These are phyloP conservation scores for Phytophthora uliginosa DNA, from an alignment of 352 stramenopile species.

Conservation along the genomic window DNA sequence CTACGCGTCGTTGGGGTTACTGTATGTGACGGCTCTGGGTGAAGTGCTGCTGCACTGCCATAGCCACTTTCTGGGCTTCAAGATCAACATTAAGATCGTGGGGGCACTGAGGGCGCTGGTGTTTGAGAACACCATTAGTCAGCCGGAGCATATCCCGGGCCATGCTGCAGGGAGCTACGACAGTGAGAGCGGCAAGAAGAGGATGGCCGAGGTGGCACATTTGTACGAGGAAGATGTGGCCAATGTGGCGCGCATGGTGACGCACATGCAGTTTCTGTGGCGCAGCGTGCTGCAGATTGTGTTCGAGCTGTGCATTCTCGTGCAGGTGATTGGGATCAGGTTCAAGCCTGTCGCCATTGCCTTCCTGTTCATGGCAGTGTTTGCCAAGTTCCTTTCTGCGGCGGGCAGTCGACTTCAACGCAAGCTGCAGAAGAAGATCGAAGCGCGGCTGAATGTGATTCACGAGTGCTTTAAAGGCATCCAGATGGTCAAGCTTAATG, in stretches of 20 bases:
- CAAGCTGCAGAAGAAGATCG: constrained; percentile 33
- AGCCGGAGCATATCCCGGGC: constrained; percentile 23
- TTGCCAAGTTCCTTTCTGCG: constrained; percentile 33
- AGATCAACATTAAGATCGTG: constrained; percentile 48
- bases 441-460: constrained; percentile 50
- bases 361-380: constrained; percentile 35
- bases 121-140: constrained; percentile 53
- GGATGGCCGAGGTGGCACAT: constrained; percentile 45
- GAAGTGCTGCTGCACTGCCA: constrained; percentile 39
- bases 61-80: constrained; percentile 43
- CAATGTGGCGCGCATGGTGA: constrained; percentile 33
- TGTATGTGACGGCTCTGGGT: constrained; percentile 43
- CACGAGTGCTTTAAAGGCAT: constrained; percentile 62
- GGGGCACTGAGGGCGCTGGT: constrained; percentile 43
- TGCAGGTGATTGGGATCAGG: constrained; percentile 48
- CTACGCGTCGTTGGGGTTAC: constrained; percentile 26
- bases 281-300: constrained; percentile 37
- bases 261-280: constrained; percentile 44
- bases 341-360: constrained; percentile 39
- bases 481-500: constrained; percentile 67
- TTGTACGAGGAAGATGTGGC: constrained; percentile 46
- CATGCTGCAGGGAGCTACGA: constrained; percentile 34
- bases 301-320: constrained; percentile 48
- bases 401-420: constrained; percentile 26
- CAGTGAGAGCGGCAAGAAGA: constrained; percentile 40